A percentile compares a stretch with the other conserved stretches of the same genome.
These are phyloP conservation scores for Irpex sp. DNA, from an alignment of 1,284 basidiomycete species.

Conservation along the genomic window DNA sequence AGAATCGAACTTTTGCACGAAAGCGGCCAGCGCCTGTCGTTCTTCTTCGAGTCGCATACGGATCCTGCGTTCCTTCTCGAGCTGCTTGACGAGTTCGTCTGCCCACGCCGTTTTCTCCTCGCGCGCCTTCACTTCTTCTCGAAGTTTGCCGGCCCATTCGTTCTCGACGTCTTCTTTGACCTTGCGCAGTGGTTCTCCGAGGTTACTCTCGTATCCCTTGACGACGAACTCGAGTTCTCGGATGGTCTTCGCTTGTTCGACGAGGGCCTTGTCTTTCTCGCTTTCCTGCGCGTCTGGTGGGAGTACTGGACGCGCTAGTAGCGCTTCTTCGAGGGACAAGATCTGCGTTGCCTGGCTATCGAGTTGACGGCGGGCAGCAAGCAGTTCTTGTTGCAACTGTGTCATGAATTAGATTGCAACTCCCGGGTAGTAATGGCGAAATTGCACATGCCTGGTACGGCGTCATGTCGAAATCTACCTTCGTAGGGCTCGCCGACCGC, in stretches of 20 bases:
- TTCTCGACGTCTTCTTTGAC: slow-evolving; percentile 79
- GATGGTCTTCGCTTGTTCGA: slow-evolving; percentile 66
- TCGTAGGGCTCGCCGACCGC: slow-evolving; percentile 73
- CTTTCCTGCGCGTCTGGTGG: slow-evolving; percentile 55
- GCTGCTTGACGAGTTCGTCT: slow-evolving; percentile 61
- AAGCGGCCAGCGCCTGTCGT: slow-evolving; percentile 67
- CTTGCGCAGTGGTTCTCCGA: slow-evolving; percentile 68
- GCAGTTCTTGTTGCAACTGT: slow-evolving; percentile 79
- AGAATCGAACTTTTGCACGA: slow-evolving; percentile 72
- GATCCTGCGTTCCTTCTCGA: slow-evolving; percentile 70
- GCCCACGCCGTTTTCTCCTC: slow-evolving; percentile 73
- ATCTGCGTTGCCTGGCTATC: slow-evolving; percentile 80
- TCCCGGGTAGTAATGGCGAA: slow-evolving; percentile 22
- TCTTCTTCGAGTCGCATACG: slow-evolving; percentile 69
- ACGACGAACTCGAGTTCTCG: slow-evolving; percentile 70
- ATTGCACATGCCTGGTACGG: slow-evolving; percentile 70
- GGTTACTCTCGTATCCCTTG: slow-evolving; percentile 64
- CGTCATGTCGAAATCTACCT: slow-evolving; percentile 83
- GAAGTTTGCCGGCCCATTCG: slow-evolving; percentile 68
- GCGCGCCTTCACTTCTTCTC: slow-evolving; percentile 52
- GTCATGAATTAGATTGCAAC: too few relatives aligned
- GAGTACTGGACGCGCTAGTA: slow-evolving; percentile 59
- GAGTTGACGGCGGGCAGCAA: slow-evolving; percentile 68
- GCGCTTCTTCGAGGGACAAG: slow-evolving; percentile 70
- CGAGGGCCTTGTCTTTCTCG: slow-evolving; percentile 70